Evolutionary conservation across 176 grass and related monocot genomes (phyloP).

Genomic region (Phragmites australis): DNA sequence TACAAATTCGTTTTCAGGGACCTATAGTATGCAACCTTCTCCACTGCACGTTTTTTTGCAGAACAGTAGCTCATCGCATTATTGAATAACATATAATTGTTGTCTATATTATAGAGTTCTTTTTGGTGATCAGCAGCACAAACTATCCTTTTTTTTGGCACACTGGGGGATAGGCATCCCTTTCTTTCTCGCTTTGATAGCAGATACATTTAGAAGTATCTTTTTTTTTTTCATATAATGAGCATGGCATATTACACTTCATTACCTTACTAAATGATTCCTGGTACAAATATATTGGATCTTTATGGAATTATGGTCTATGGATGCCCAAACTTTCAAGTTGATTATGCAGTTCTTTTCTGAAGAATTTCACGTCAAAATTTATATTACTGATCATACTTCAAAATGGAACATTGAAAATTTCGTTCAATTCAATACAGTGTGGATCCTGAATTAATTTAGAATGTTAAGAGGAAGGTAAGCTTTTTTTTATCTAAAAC

Average conservation of each 20-base stretch:
- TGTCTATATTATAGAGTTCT: background rate
- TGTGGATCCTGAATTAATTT: slow-evolving; percentile 2
- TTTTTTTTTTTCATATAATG: background rate
- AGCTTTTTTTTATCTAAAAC: background rate
- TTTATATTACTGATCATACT: background rate
- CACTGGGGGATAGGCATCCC: background rate
- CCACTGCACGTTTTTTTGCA: background rate
- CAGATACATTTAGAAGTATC: background rate
- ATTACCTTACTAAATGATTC: slow-evolving; percentile 21
- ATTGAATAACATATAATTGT: background rate
- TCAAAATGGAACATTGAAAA: background rate
- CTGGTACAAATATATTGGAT: slow-evolving; percentile 1
- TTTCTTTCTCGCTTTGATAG: background rate
- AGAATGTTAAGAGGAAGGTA: background rate
- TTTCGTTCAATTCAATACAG: background rate
- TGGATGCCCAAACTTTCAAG: slow-evolving; percentile 14
- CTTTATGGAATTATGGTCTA: background rate
- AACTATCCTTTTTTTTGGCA: slow-evolving; percentile 1
- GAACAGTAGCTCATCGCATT: background rate
- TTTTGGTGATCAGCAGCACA: background rate
- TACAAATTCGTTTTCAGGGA: background rate
- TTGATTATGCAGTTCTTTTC: slow-evolving; percentile 10
- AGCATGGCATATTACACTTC: background rate
- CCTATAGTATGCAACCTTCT: background rate
- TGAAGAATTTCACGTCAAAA: slow-evolving; percentile 11